These are phyloP conservation scores for Insectozyma bohioensis DNA, from an alignment of 1,139 yeast genomes.

Conservation along the genomic window DNA sequence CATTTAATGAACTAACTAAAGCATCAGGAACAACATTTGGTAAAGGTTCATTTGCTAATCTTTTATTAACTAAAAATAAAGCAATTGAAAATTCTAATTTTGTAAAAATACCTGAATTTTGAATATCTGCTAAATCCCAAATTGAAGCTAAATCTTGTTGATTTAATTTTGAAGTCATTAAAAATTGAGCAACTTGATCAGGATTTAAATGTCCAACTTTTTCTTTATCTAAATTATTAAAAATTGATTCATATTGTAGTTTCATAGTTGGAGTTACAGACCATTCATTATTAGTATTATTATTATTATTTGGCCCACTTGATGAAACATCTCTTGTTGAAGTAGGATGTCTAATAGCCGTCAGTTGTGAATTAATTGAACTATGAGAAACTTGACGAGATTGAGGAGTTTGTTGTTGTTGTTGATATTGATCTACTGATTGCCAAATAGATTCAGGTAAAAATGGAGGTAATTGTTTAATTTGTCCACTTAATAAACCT, in stretches of 20 bases:
- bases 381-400: constrained; percentile 41
- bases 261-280: constrained; percentile 64
- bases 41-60: constrained; percentile 69
- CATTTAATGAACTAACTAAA: constrained; percentile 39
- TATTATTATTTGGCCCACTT: neutral
- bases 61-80: constrained; percentile 86
- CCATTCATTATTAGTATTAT: constrained; percentile 52
- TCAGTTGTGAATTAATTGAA: constrained; percentile 53
- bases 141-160: constrained; percentile 85
- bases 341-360: constrained; percentile 37
- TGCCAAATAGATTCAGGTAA: constrained; percentile 72
- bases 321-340: constrained; percentile 14
- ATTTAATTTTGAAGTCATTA: constrained; percentile 81
- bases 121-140: constrained; percentile 94
- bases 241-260: constrained; percentile 76
- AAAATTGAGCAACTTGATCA: constrained; percentile 81
- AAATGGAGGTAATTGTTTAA: constrained; percentile 65
- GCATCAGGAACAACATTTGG: constrained; percentile 69
- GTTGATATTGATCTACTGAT: constrained; percentile 29
- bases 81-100: constrained; percentile 89
- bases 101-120: constrained; percentile 80
- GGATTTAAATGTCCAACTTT: constrained; percentile 67
- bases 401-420: constrained; percentile 4
- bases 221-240: constrained; percentile 70
- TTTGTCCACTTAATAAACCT: constrained; percentile 66